Base-by-base conservation (phyloP, 2,329 filamentous ascomycete genomes). In the Ophiocordyceps camponoti-leonardi region DNA sequence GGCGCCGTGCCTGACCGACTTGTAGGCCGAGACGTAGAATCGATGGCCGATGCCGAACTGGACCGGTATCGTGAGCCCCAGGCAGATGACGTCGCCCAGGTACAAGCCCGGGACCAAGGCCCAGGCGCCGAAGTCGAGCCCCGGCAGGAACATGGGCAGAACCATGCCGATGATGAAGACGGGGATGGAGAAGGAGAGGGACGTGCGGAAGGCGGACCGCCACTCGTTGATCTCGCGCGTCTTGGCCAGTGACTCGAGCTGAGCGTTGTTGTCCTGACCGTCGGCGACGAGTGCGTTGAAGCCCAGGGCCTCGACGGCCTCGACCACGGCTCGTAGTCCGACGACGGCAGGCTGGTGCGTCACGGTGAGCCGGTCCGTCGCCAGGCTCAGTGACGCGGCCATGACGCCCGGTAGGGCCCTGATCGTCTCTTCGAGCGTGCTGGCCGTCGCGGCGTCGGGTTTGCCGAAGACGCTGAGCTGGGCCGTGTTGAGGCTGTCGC, bases 21-120 rank as follows among this genome's bases (percentile, higher is more conserved):
- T 94, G 66, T 77, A 96, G n/a, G 90, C 88, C 23, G 86, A 92
- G 48, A 82, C 62, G 60, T 98, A 98, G 61, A 96, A 98, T 14
- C 92, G 83, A 63, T 80, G 87, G 51, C 92, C 92, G 56, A 98
- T 86, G 52, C 92, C 92, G 56, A 98, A 98, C 61, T 98, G 92
- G 10, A 98, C 81, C 30, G 92, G 92, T 54, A 94, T 78, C 12
- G 92, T 96, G 44, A 98, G 75, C 47, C 73, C 56, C 44, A 96
- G 67, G 61, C 87, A 95, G 45, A 94, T 64, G 11, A 96, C 59
- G 56, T 98, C 92, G 50, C 90, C 88, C 4, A 96, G 75, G 63
- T 81, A 96, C 16, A 98, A 68, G 26, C 92, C 92, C 1, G 77
- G 75, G 22, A 88, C 58, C 12, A 84, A 58, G 50, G 75, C 58